Conservation (phyloP, 768 basidiomycete species). For the Lentinula guzmanii region DNA sequence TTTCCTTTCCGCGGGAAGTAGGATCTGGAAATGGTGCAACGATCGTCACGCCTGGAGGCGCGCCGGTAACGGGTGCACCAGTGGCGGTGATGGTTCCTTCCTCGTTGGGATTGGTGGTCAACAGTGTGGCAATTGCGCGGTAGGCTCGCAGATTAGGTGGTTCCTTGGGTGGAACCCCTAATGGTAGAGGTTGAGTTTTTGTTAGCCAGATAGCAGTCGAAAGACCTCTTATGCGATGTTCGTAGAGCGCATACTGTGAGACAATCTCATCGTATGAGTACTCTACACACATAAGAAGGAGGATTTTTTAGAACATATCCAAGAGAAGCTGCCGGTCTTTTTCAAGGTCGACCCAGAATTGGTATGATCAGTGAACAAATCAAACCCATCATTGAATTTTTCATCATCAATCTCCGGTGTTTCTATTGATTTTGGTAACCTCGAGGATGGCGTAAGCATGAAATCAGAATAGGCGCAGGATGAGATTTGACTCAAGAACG, state of each 20-base stretch:
- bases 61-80: background rate
- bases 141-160: background rate
- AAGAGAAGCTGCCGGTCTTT: background rate
- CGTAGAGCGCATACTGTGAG: background rate
- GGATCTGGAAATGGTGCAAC: background rate
- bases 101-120: background rate
- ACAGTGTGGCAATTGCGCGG: conserved; percentile 1
- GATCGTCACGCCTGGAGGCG: background rate
- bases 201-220: conserved; percentile 2
- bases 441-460: background rate
- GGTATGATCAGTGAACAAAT: background rate
- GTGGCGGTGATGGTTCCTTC: background rate
- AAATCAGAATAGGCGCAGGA: background rate
- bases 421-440: background rate
- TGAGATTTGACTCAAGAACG: background rate
- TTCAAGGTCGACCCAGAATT: background rate
- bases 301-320: background rate
- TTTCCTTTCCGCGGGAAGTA: background rate
- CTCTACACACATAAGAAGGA: background rate
- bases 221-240: conserved; percentile 5
- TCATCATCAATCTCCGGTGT: conserved; percentile 1
- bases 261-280: background rate
- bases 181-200: background rate
- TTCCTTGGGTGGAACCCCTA: background rate
- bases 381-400: background rate